Evolutionary conservation across 1,284 basidiomycete species (phyloP), one percentile per base, ranked within the genome.

Genomic region (Ganoderma resinaceum): DNA sequence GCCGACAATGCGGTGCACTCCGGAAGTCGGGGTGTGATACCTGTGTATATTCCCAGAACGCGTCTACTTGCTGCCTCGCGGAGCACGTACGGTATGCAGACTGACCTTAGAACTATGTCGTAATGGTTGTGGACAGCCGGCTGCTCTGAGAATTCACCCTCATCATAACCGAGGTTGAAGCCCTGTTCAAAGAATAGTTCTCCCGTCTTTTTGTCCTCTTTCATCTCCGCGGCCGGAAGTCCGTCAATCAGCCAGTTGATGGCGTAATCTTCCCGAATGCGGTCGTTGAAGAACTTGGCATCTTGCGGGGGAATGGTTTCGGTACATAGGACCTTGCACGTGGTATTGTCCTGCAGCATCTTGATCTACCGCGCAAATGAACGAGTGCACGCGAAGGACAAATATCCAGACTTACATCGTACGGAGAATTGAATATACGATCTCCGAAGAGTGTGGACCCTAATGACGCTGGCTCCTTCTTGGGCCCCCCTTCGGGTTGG

Each of bases 371-470:
- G 20, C 26, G 12, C 26, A 43, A 29, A 16, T 62, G n/a, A n/a
- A n/a, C 2, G 29, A 11, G 37, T 42, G 37, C 37, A 37, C 12
- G 42, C 43, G n/a, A 2, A 9, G 12, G 2, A 5, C n/a, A 14
- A 38, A 12, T 16, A 12, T 6, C n/a, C 11, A 31, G 37, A 83
- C 91, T 69, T 72, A 95, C 93, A 74, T 96, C 86, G 76, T 96
- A 97, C 2, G 94, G 92, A 9, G 95, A 95, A 78, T 92, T 91
- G 81, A 97, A 95, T 77, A 99, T 96, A 69, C 97, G 88, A 83
- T 99, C 97, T 37, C 97, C 97, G 75, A 98, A 98, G 18, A 99
- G 84, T 71, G 98, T 96, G 37, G 95, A 95, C 5, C 97, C 97
- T 33, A 99, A 84, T 1, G 92, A 94, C 80, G 98, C 97, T 16